Conservation (phyloP, 805 yeast species). For the Blastobotrys chiropterorum region DNA sequence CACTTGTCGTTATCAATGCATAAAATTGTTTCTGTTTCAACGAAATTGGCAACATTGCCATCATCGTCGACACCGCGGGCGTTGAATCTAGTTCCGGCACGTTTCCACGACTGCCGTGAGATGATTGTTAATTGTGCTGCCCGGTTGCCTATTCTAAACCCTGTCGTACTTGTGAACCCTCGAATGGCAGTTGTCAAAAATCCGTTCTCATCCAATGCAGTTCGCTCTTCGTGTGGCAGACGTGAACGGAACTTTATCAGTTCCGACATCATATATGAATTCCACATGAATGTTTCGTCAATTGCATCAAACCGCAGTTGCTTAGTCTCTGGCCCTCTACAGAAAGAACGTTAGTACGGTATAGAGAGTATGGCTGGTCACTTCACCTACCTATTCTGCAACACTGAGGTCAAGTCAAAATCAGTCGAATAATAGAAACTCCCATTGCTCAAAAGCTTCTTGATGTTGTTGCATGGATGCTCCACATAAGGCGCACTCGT, state of each 20-base stretch:
- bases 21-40: slow-evolving; percentile 82
- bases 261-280: slow-evolving; percentile 81
- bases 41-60: slow-evolving; percentile 92
- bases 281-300: slow-evolving; percentile 95
- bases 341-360: not conserved
- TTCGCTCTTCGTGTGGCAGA: slow-evolving; percentile 53
- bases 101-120: slow-evolving; percentile 91
- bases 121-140: slow-evolving; percentile 62
- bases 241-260: slow-evolving; percentile 68
- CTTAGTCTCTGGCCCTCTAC: slow-evolving; percentile 4
- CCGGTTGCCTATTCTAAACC: slow-evolving; percentile 32
- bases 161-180: slow-evolving; percentile 82
- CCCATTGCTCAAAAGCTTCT: slow-evolving; percentile 75
- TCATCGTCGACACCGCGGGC: slow-evolving; percentile 95
- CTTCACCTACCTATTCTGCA: slow-evolving; percentile 56
- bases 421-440: slow-evolving; percentile 89
- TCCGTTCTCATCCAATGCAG: slow-evolving; percentile 62
- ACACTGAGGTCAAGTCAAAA: slow-evolving; percentile 82
- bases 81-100: slow-evolving; percentile 95
- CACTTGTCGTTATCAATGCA: slow-evolving; percentile 43
- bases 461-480: slow-evolving; percentile 80
- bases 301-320: slow-evolving; percentile 37
- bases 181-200: slow-evolving; percentile 88
- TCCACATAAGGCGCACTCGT: slow-evolving; percentile 25
- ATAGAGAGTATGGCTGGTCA: slow-evolving; percentile 16